Base-by-base conservation (phyloP, 2,329 filamentous ascomycete genomes). In the Periconia sp. region DNA sequence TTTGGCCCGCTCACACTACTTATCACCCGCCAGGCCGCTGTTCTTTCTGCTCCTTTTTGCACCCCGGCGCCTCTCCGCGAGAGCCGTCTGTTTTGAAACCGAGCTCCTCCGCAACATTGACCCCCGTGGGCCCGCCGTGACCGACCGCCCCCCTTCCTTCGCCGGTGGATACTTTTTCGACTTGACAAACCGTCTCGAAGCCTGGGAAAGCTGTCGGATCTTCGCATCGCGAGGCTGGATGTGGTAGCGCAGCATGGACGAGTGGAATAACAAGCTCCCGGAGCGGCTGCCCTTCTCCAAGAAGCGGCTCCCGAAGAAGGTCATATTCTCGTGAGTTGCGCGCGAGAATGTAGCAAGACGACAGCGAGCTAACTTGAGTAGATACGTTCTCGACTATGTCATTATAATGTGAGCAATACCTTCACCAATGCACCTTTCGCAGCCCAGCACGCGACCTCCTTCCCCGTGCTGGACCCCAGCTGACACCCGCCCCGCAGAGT, bases 331-430 rank as follows among this genome's bases (percentile, higher is more conserved):
- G 77, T 81, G 58, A 59, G 75, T 71, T 38, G 31, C 45, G 17
- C 25, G 16, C 15, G 11, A 22, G 10, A 36, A 19, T 13, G 5
- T 31, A 30, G 13, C 36, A 26, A 37, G 25, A 34, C 16, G 5
- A 36, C 25, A 11, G 3, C 11, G 31, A 31, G 43, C 65, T 68
- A 38, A 66, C 54, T 42, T 24, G 13, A 18, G 23, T 55, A 81
- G 78, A 56, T 83, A 83, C 57, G 74, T 82, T 47, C 66, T 76
- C 50, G 80, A 83, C 71, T 83, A 83, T 72, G 72, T 80, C 38
- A 80, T 83, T 40, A 77, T 83, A 44, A 59, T 82, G 80, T 82
- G 69, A 57, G 76, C 33, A 38, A 25, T 21, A 15, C 31, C 15
- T 21, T n/a, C 19, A 18, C 17, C 13, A 22, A 6, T n/a, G 30